These are phyloP conservation scores for Metschnikowia amazonensis DNA, from an alignment of 805 yeast genomes.

Conservation along the genomic window DNA sequence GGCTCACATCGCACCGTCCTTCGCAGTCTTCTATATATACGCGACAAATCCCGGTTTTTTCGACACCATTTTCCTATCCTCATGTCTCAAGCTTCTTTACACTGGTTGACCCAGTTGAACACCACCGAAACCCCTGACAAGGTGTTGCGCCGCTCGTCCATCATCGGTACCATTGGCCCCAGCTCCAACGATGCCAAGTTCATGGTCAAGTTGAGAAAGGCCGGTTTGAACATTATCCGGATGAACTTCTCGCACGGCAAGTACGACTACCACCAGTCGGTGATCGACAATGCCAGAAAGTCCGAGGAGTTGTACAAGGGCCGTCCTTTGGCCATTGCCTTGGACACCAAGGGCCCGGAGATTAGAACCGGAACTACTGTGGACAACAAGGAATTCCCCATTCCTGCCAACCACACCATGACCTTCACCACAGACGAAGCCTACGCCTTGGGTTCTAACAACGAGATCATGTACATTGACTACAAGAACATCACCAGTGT, in stretches of 20 bases:
- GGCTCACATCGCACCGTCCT: slow-evolving; percentile 29
- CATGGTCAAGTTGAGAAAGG: slow-evolving; percentile 84
- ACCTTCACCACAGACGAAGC: slow-evolving; percentile 86
- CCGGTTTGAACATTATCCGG: slow-evolving; percentile 96
- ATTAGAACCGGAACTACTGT: slow-evolving; percentile 96
- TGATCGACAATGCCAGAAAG: slow-evolving; percentile 92
- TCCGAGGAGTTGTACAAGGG: slow-evolving; percentile 88
- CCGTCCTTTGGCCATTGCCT: slow-evolving; percentile 96
- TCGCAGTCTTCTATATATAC: slow-evolving; percentile 14
- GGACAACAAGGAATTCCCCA: slow-evolving; percentile 76
- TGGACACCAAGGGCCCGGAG: slow-evolving; percentile 99
- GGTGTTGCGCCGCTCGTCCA: slow-evolving; percentile 87
- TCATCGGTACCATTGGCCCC: slow-evolving; percentile 99
- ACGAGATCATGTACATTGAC: slow-evolving; percentile 82
- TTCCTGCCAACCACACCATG: slow-evolving; percentile 84
- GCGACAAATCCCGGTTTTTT: slow-evolving; percentile 9
- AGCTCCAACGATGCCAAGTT: slow-evolving; percentile 88
- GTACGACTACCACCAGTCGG: slow-evolving; percentile 95
- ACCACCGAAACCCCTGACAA: slow-evolving; percentile 69
- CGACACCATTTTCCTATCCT: neutral
- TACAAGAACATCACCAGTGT: slow-evolving; percentile 96
- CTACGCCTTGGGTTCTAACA: slow-evolving; percentile 69
- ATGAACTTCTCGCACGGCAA: slow-evolving; percentile 99
- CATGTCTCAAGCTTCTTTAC: slow-evolving; percentile 49
- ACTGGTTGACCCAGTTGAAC: slow-evolving; percentile 82